Conservation (phyloP, 2,329 filamentous ascomycete genomes). For the Pseudocercospora fijiensis region DNA sequence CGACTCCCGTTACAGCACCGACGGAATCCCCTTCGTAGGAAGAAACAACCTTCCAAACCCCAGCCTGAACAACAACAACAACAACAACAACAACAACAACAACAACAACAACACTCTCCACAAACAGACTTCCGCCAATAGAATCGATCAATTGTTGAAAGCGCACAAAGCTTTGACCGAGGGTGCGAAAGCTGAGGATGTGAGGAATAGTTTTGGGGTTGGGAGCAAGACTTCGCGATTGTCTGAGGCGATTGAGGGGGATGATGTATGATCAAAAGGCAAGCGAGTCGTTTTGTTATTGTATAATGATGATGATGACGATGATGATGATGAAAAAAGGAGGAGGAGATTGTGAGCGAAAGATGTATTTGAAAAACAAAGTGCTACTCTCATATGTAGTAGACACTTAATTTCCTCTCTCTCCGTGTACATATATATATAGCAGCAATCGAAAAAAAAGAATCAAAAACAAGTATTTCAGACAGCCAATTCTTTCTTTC, state of each 20-base stretch:
- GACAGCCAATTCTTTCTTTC: slow-evolving; percentile 2
- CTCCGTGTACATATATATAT: too few relatives aligned
- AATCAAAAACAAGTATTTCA: not conserved
- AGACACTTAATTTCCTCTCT: not conserved
- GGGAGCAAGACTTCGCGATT: not conserved
- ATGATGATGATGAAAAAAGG: too few relatives aligned
- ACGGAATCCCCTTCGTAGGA: not conserved
- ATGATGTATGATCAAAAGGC: not conserved
- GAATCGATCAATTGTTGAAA: slow-evolving; percentile 3
- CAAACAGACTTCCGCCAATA: not conserved
- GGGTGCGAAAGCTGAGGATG: not conserved
- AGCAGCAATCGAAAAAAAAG: not conserved
- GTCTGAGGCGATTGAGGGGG: not conserved
- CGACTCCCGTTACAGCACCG: not conserved
- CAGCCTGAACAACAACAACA: too few relatives aligned
- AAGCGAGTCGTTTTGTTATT: too few relatives aligned
- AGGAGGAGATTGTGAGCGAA: not conserved
- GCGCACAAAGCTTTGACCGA: slow-evolving; percentile 9
- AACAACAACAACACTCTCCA: not conserved
- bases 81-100: not conserved
- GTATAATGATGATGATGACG: too few relatives aligned
- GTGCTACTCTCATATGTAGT: too few relatives aligned
- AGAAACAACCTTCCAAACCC: not conserved
- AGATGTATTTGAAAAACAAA: not conserved
- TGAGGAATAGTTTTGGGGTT: not conserved